Evolutionary conservation across 257 asterid genomes (phyloP).

Genomic region (Cruciata laevipes): DNA sequence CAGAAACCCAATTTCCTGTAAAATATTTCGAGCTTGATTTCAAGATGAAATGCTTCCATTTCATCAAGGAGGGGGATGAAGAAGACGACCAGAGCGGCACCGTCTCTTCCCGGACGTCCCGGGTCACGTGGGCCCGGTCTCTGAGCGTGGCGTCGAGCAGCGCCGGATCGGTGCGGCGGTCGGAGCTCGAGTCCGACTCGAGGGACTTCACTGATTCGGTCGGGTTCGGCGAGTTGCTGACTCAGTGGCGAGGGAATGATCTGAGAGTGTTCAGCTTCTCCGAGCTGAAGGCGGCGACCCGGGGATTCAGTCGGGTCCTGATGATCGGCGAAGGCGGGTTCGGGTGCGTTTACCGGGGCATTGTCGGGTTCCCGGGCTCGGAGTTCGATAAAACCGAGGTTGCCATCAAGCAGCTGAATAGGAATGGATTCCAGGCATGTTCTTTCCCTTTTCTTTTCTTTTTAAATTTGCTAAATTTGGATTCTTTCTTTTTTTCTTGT

Average conservation of each 20-base stretch:
- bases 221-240: slow-evolving; percentile 50
- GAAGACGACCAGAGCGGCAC: slow-evolving; percentile 38
- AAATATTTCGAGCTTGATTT: neutral
- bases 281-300: slow-evolving; percentile 71
- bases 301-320: slow-evolving; percentile 60
- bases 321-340: slow-evolving; percentile 93
- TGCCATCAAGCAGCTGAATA: slow-evolving; percentile 85
- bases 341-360: slow-evolving; percentile 75
- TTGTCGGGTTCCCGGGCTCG: slow-evolving; percentile 34
- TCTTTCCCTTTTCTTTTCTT: slow-evolving; percentile 16
- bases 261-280: slow-evolving; percentile 55
- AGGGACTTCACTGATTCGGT: slow-evolving; percentile 58
- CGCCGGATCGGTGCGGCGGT: slow-evolving; percentile 50
- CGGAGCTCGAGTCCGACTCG: slow-evolving; percentile 68
- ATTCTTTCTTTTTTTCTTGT: neutral
- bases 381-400: slow-evolving; percentile 35
- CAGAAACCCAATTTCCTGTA: neutral
- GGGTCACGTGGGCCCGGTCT: slow-evolving; percentile 77
- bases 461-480: neutral
- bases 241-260: slow-evolving; percentile 64
- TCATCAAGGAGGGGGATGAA: slow-evolving; percentile 32
- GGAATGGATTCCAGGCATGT: slow-evolving; percentile 92
- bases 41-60: slow-evolving; percentile 83
- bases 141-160: slow-evolving; percentile 80
- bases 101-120: slow-evolving; percentile 35